Conservation (phyloP, 495 filamentous ascomycete genomes). For the Tuber microsphaerosporum region DNA sequence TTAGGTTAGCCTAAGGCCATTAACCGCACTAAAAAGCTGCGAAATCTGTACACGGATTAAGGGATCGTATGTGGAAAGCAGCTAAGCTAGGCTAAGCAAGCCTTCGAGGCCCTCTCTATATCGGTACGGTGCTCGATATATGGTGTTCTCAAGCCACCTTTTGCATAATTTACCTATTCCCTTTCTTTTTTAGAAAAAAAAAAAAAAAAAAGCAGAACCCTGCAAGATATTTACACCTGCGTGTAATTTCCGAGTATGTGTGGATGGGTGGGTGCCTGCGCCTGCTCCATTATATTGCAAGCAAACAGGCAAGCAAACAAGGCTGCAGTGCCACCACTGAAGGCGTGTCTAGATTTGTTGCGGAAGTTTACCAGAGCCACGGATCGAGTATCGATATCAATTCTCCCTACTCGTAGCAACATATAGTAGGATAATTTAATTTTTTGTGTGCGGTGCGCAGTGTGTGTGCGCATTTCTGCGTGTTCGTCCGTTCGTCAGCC, state of each 20-base stretch:
- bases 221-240: not conserved
- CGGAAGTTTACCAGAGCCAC: not conserved
- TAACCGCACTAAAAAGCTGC: not conserved
- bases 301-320: not conserved
- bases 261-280: not conserved
- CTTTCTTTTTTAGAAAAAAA: not conserved
- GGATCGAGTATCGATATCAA: not conserved
- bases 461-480: not conserved
- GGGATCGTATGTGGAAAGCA: not conserved
- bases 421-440: not conserved
- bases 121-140: not conserved
- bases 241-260: not conserved
- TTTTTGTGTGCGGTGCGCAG: not conserved
- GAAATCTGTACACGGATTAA: not conserved
- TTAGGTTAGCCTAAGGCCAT: not conserved
- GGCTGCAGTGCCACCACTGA: not conserved
- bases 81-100: not conserved
- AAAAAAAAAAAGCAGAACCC: not conserved
- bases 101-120: not conserved
- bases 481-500: not conserved
- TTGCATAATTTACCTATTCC: not conserved
- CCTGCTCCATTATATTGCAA: not conserved
- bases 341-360: not conserved
- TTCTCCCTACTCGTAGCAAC: not conserved
- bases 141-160: not conserved